Base-by-base conservation (phyloP, 2,329 filamentous ascomycete species). In the Apiospora marii region DNA sequence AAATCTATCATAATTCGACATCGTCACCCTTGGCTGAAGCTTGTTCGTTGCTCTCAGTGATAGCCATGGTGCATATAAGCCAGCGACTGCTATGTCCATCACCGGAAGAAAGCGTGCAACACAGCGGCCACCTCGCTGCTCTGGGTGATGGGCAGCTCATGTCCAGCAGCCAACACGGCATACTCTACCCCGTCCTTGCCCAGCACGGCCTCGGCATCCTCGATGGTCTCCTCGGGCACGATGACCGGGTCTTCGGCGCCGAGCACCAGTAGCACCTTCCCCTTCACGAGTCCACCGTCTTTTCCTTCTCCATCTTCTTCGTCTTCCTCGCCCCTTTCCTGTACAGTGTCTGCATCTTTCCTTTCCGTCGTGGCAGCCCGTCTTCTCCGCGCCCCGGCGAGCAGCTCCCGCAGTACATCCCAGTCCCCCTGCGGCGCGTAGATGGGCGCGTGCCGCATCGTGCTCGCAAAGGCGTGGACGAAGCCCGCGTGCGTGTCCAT, bases 401-500 rank as follows among this genome's bases (percentile, higher is more conserved):
- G 82, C 48, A 87, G 80, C 19, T 81, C 78, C 0, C 88, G 86
- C 44, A 95, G 84, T 1, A 84, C 81, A 34, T 79, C 79, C 93
- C 93, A 96, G 58, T 89, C 85, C 49, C 85, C 84, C 71, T 90
- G 87, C 75, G 92, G 88, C 16, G 87, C 87, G 74, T 92, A 89
- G 30, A 95, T 90, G 0, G 93, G 94, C 1, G 91, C 92, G 77
- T 92, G 83, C 27, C 91, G 87, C 76, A 96, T 92, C 43, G 89
- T 91, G 72, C 90, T 93, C 77, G 94, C 87, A 77, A 95, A 95
- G 0, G 93, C 89, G 2, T 85, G 84, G 6, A 94, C 84, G 77
- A 94, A 95, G 0, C 92, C 94, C 0, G 80, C 78, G 79, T 96
- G 92, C 41, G 88, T 79, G 48, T 86, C 83, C 27, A 94, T 83